These are phyloP conservation scores for Metschnikowia lunata DNA, from an alignment of 805 yeast species.

Conservation along the genomic window DNA sequence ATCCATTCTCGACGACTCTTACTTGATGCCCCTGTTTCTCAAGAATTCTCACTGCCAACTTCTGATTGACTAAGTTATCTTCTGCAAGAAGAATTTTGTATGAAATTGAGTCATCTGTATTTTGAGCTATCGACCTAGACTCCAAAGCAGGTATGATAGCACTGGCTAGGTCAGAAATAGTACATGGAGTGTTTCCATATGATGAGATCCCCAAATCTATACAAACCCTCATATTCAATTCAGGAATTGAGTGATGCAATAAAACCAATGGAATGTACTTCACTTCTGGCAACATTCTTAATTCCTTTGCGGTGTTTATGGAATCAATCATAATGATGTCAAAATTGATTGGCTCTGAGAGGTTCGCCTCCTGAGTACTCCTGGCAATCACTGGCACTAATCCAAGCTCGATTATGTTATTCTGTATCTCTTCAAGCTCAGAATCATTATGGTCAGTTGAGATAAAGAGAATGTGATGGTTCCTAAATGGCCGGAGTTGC, in stretches of 20 bases:
- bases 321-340: slow-evolving; percentile 84
- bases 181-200: slow-evolving; percentile 85
- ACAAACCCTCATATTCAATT: slow-evolving; percentile 75
- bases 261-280: slow-evolving; percentile 83
- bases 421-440: slow-evolving; percentile 48
- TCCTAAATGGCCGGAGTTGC: slow-evolving; percentile 63
- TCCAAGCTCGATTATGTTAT: slow-evolving; percentile 50
- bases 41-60: slow-evolving; percentile 76
- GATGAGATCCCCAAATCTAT: slow-evolving; percentile 83
- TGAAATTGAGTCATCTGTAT: slow-evolving; percentile 71
- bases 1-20: slow-evolving; percentile 82
- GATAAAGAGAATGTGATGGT: slow-evolving; percentile 66
- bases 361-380: slow-evolving; percentile 52
- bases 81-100: slow-evolving; percentile 78
- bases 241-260: slow-evolving; percentile 70
- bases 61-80: slow-evolving; percentile 83
- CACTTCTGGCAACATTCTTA: slow-evolving; percentile 68
- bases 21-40: slow-evolving; percentile 85
- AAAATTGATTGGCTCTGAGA: slow-evolving; percentile 54
- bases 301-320: slow-evolving; percentile 64
- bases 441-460: slow-evolving; percentile 55
- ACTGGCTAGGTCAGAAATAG: slow-evolving; percentile 75
- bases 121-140: slow-evolving; percentile 73
- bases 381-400: slow-evolving; percentile 59
- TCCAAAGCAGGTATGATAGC: slow-evolving; percentile 83